Evolutionary conservation across 805 yeast genomes (phyloP).

Genomic region (Starmera amethionina): DNA sequence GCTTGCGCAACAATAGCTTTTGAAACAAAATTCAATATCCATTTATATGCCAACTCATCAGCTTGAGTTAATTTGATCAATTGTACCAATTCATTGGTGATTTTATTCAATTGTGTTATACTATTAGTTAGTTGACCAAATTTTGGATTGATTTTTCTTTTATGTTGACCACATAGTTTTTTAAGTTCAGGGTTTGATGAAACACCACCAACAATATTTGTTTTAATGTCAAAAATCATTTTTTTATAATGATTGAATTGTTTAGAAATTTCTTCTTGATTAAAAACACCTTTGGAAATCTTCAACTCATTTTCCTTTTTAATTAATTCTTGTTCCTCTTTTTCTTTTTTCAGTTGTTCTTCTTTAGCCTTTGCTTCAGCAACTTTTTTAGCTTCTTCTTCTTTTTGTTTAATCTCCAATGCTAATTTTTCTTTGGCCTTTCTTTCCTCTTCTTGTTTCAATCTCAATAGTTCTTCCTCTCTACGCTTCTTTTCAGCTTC

Average conservation of each 20-base stretch:
- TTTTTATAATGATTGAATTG: slow-evolving; percentile 38
- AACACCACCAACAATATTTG: slow-evolving; percentile 45
- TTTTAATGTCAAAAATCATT: slow-evolving; percentile 49
- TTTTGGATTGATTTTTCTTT: slow-evolving; percentile 75
- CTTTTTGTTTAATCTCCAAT: slow-evolving; percentile 13
- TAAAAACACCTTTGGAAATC: slow-evolving; percentile 23
- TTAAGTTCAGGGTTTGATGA: slow-evolving; percentile 42
- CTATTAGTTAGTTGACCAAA: slow-evolving; percentile 87
- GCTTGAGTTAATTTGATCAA: slow-evolving; percentile 39
- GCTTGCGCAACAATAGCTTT: slow-evolving; percentile 86
- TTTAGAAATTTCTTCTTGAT: slow-evolving; percentile 28
- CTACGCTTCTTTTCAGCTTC: slow-evolving; percentile 9
- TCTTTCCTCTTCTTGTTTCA: slow-evolving; percentile 8
- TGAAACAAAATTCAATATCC: slow-evolving; percentile 76
- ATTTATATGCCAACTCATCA: slow-evolving; percentile 46
- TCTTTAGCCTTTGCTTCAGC: slow-evolving; percentile 8
- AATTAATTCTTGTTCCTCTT: slow-evolving; percentile 9
- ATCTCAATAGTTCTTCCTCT: slow-evolving; percentile 2
- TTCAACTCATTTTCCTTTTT: slow-evolving; percentile 11
- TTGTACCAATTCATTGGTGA: slow-evolving; percentile 40
- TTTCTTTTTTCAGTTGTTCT: slow-evolving; percentile 9
- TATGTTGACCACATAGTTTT: slow-evolving; percentile 45
- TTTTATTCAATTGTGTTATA: slow-evolving; percentile 40
- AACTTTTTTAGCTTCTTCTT: slow-evolving; percentile 12
- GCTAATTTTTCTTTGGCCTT: slow-evolving; percentile 19